phyloP scores from a whole-genome alignment of 2,329 filamentous ascomycete genomes.

The Sclerotinia minor region DNA sequence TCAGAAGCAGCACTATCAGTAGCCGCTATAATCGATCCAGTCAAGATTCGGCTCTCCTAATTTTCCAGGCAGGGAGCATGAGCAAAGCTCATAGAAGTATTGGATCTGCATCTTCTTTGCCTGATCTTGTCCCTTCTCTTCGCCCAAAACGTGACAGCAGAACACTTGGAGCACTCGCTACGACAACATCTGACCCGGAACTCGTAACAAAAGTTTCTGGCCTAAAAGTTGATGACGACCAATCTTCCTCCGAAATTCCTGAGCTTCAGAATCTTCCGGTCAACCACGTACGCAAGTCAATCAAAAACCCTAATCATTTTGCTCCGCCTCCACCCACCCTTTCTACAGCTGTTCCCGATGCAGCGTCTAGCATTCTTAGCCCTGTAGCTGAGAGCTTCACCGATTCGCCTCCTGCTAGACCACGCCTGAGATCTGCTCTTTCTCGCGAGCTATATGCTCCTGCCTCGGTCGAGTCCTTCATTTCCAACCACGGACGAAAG shows the following conservation, averaged over 20 bases:
- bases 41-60: conserved; percentile 38
- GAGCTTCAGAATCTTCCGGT: conserved; percentile 25
- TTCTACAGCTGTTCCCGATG: conserved; percentile 14
- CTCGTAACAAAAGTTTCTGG: conserved; percentile 24
- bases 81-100: conserved; percentile 36
- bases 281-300: conserved; percentile 30
- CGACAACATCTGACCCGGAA: conserved; percentile 21
- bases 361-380: conserved; percentile 30
- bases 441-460: conserved; percentile 5
- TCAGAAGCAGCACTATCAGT: conserved; percentile 33
- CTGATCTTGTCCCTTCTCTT: conserved; percentile 39
- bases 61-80: conserved; percentile 28
- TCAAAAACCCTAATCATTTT: conserved; percentile 29
- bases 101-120: conserved; percentile 39
- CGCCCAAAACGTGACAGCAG: conserved; percentile 29
- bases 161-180: conserved; percentile 7
- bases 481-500: conserved; percentile 36
- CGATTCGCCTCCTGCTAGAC: conserved; percentile 15
- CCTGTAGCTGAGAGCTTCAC: conserved; percentile 36
- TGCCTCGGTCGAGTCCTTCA: background rate
- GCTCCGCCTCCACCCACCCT: conserved; percentile 16
- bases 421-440: conserved; percentile 11
- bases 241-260: conserved; percentile 26
- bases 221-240: conserved; percentile 24
- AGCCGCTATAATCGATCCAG: conserved; percentile 34